Base-by-base conservation (phyloP, 2,329 filamentous ascomycete species). In the Verruconis gallopava region DNA sequence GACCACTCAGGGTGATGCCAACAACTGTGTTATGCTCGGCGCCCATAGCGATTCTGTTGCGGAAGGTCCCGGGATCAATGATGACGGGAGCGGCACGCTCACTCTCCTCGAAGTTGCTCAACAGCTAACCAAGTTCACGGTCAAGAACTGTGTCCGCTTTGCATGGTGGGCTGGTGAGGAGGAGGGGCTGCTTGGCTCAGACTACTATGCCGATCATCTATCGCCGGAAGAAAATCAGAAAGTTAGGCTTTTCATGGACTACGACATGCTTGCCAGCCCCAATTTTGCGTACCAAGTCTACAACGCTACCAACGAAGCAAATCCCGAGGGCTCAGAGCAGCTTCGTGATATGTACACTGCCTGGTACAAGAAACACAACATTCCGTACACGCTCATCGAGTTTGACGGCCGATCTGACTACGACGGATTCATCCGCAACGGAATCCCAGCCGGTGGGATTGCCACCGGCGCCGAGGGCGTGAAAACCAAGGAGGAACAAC, bases 241-340 rank as follows among this genome's bases (percentile, higher is more conserved):
- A 43, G 55, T 64, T 39, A 53, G 57, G n/a, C 54, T 57, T 5
- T 61, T 62, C 46, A 55, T 63, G 36, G 62, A 64, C 50, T 64
- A 63, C 48, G 61, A 64, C 47, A 63, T 63, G 60, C 59, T 62
- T 38, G 59, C 57, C 5, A 55, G 51, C 2, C 59, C 58, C 15
- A 61, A 62, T 48, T 60, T 51, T 46, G 47, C 58, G 21, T 51
- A 57, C 37, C 53, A 48, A 9, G 53, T 62, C 42, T 62, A 61
- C 48, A 58, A 61, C 44, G 48, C 54, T 0, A 60, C 53, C 49
- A 56, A 56, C 45, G 28, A 50, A 11, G 49, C 48, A 3, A 58
- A 57, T 4, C 59, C 58, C 4, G 25, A 50, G 2, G 59, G 59
- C n/a, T 54, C 50, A 22, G 54, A 47, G 3, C 46, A 55, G 15